These are phyloP conservation scores for Tetragonia tetragonoides DNA, from an alignment of 148 eudicot genomes.

Conservation along the genomic window DNA sequence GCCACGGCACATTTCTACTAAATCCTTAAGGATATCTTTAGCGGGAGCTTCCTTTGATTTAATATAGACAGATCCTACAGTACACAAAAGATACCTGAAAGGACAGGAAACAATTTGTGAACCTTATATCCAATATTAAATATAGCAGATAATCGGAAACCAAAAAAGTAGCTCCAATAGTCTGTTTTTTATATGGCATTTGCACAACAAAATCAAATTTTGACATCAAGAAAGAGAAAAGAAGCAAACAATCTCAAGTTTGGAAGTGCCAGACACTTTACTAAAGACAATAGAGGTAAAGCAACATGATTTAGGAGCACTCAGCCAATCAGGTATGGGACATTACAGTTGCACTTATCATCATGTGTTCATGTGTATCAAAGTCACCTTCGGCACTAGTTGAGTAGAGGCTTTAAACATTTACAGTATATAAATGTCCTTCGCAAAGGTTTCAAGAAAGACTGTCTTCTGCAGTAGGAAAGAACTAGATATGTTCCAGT, in stretches of 20 bases:
- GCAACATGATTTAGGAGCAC: background rate
- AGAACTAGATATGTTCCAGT: too few species aligned
- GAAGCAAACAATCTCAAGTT: background rate
- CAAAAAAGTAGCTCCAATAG: background rate
- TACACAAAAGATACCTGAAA: constrained; percentile 88
- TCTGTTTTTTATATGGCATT: background rate
- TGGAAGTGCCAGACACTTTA: too few species aligned
- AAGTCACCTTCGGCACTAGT: background rate
- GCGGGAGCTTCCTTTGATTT: constrained; percentile 99
- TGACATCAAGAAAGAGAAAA: background rate
- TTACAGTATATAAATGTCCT: too few species aligned
- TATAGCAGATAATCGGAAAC: background rate
- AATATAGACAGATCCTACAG: constrained; percentile 95
- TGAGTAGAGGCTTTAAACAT: too few species aligned
- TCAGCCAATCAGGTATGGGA: background rate
- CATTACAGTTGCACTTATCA: background rate
- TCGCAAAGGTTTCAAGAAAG: too few species aligned
- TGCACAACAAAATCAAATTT: background rate
- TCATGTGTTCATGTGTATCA: background rate
- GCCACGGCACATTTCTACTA: constrained; percentile 99
- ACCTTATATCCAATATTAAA: background rate
- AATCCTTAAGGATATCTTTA: constrained; percentile 92
- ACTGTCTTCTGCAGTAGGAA: too few species aligned
- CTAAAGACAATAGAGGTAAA: background rate
- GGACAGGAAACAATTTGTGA: constrained; percentile 8